Base-by-base conservation (phyloP, 2,329 filamentous ascomycete species). In the Colletotrichum graminicola region DNA sequence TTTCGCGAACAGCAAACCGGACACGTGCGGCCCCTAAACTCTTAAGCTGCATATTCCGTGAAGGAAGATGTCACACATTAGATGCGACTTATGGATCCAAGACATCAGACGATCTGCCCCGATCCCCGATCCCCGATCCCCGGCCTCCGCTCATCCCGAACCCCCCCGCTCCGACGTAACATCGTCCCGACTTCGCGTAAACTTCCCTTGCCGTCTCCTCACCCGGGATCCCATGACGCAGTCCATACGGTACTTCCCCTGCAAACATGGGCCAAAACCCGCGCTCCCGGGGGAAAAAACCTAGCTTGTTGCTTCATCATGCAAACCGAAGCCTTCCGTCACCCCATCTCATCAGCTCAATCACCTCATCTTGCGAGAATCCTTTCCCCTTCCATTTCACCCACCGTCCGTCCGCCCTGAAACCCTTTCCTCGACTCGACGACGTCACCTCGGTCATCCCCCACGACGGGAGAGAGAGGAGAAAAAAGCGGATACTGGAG, bases 171-270 rank as follows among this genome's bases (percentile, higher is more conserved):
- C 67, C 67, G 26, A 71, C n/a, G 51, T 62, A 34, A 62, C 64
- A 67, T 71, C 64, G 67, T 71, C 63, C 47, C 62, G 59, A 56
- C 54, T 56, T 56, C 21, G 54, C 34, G 36, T 23, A 57, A 41
- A 41, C 51, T 49, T 47, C 65, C 34, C 29, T 45, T 45, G 43
- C 43, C 43, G 43, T 43, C 51, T 32, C 34, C 47, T 10, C 7
- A 26, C 26, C 51, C 39, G 56, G 23, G 21, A 36, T 5, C 52
- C 51, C 23, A 21, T 21, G 12, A 14, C 7, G 5, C 41, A 45
- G 43, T n/a, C 21, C 43, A n/a, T 43, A 43, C 41, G 1, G 14
- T 41, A 18, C 39, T 41, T 12, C 16, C 41, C 16, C 21, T 14
- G 8, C 4, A 29, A 60, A 43, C 41, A 60, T 47, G 23, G 41